These are phyloP conservation scores for Rutstroemia sp. DNA, from an alignment of 2,329 filamentous ascomycete genomes.

Conservation along the genomic window DNA sequence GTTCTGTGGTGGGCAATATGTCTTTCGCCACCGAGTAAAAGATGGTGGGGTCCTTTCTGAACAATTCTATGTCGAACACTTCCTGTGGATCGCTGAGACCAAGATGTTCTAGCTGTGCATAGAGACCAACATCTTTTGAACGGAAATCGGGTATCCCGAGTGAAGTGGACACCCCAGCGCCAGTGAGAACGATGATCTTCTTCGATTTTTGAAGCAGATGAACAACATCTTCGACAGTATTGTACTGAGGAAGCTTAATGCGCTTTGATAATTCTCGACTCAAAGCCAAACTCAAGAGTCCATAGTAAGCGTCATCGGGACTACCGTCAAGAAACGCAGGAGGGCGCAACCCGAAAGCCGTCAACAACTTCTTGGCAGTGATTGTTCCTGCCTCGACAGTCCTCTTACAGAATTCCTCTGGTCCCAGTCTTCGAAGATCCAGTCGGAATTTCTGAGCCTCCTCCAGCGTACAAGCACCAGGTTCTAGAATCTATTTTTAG, in stretches of 20 bases:
- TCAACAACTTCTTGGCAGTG: conserved; percentile 75
- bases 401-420: conserved; percentile 65
- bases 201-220: conserved; percentile 62
- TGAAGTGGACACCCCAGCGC: conserved; percentile 93
- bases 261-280: conserved; percentile 75
- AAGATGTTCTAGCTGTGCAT: conserved; percentile 73
- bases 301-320: conserved; percentile 68
- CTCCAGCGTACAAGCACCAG: conserved; percentile 49
- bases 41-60: conserved; percentile 76
- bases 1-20: conserved; percentile 73
- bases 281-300: conserved; percentile 69
- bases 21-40: conserved; percentile 92
- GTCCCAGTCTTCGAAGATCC: conserved; percentile 69
- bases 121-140: conserved; percentile 86
- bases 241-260: conserved; percentile 71
- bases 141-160: conserved; percentile 96
- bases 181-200: conserved; percentile 91
- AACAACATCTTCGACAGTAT: conserved; percentile 83
- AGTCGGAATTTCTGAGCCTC: conserved; percentile 63
- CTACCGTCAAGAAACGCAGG: conserved; percentile 66
- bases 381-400: conserved; percentile 63
- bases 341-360: conserved; percentile 73
- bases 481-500: conserved; percentile 23
- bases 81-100: conserved; percentile 79
- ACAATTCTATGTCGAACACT: conserved; percentile 86